A percentile compares a stretch with the other conserved stretches of the same genome.
phyloP scores from a whole-genome alignment of 208 protist species.

The Leishmania guyanensis region DNA sequence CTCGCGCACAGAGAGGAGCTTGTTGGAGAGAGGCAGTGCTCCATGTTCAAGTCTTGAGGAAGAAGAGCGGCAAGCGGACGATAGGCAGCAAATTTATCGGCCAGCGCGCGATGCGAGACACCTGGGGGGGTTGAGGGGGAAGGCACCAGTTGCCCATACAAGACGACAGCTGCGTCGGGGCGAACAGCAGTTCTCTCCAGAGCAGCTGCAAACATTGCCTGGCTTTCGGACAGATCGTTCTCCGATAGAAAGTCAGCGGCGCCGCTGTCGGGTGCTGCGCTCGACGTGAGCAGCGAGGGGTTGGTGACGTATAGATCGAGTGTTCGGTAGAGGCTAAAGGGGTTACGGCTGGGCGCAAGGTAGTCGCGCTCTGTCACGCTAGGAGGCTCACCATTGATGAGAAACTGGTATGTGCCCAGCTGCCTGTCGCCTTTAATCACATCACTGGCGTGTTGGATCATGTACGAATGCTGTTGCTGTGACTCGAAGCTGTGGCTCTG shows the following conservation, averaged over 20 bases:
- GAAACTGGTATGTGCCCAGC: neutral
- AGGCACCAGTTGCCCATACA: constrained; percentile 36
- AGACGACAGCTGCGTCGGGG: constrained; percentile 36
- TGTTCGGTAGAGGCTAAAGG: constrained; percentile 49
- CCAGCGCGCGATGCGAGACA: neutral
- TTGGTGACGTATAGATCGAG: constrained; percentile 7
- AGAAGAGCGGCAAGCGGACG: neutral
- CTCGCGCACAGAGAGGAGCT: neutral
- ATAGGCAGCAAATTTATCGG: neutral
- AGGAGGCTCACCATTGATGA: neutral
- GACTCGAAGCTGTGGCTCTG: constrained; percentile 33
- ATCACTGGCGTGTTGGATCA: neutral
- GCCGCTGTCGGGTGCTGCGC: neutral
- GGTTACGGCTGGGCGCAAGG: constrained; percentile 67
- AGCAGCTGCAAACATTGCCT: constrained; percentile 4
- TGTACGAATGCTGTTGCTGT: constrained; percentile 6
- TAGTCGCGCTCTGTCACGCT: constrained; percentile 36
- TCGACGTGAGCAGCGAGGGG: neutral
- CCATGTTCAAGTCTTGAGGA: neutral
- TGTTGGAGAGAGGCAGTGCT: neutral
- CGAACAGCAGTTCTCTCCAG: constrained; percentile 21
- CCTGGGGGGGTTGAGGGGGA: constrained; percentile 5
- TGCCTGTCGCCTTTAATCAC: neutral
- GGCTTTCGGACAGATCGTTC: constrained; percentile 1
- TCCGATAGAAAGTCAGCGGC: neutral